These are phyloP conservation scores for Herpetomonas samuelpessoai DNA, from an alignment of 208 protist genomes.

Conservation along the genomic window DNA sequence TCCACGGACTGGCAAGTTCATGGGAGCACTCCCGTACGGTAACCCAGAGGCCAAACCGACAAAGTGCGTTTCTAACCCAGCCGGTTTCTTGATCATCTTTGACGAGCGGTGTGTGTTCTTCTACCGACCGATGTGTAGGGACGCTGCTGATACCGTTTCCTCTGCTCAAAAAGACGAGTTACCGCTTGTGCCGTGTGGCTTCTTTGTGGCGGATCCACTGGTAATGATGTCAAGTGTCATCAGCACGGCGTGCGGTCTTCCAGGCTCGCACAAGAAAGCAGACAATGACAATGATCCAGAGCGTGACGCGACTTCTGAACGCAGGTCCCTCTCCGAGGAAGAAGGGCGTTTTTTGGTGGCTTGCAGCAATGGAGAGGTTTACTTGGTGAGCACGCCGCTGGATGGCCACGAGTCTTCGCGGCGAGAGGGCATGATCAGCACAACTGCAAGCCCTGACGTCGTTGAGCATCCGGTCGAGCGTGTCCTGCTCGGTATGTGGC, in stretches of 20 bases:
- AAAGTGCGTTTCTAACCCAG: background rate
- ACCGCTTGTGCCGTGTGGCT: background rate
- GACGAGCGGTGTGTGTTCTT: background rate
- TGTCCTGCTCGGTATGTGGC: slow-evolving; percentile 62
- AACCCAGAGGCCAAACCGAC: background rate
- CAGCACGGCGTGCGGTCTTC: background rate
- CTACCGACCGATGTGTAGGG: background rate
- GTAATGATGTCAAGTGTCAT: background rate
- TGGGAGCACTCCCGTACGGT: background rate
- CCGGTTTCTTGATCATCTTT: background rate
- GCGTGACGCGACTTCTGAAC: background rate
- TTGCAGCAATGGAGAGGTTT: background rate
- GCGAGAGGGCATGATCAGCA: slow-evolving; percentile 21
- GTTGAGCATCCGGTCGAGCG: slow-evolving; percentile 23
- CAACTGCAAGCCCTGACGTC: slow-evolving; percentile 18
- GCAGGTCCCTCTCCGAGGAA: background rate
- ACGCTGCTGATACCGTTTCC: no score
- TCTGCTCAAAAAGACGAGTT: background rate
- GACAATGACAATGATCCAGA: no score
- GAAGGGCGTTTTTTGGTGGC: background rate
- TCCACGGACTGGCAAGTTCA: background rate
- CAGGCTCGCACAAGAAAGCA: background rate
- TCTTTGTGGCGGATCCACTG: background rate
- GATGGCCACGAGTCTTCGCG: background rate
- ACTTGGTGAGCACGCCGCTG: background rate